Base-by-base conservation (phyloP, 345 rosid genomes). In the Arabidopsis suecica region DNA sequence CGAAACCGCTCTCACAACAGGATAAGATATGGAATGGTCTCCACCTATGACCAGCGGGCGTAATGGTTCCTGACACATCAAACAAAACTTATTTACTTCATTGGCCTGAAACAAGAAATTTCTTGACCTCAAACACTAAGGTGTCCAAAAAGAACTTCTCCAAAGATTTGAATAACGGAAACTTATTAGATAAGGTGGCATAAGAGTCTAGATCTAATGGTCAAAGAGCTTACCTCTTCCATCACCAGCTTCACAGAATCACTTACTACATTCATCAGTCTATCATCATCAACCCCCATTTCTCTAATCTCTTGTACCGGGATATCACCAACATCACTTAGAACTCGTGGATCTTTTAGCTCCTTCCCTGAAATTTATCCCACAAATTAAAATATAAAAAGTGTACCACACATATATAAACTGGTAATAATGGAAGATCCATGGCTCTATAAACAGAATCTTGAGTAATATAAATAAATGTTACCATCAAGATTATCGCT, bases 221-320 rank as follows among this genome's bases (percentile, higher is more conserved):
- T 62, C 1, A 54, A 36, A 38, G 2, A 54, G 47, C 41, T 71
- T 41, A 89, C 98, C 91, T 93, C 85, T 83, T 88, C 94, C 97
- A 93, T 91, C 34, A 91, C 96, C 48, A 86, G 81, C 83, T 91
- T 91, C 68, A 93, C 94, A 22, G 97, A 93, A 32, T 91, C 88
- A 36, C 93, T 82, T 13, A 93, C 85, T 73, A 91, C 98, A 60
- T 81, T 84, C 98, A 91, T 93, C 65, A 93, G 72, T 72, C 96
- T 84, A 62, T 91, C 97, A 84, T 91, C 98, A 77, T 91, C 90
- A 23, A 91, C 98, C n/a, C 89, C 94, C 82, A 87, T 89, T 79
- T 93, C 98, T 73, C 97, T 90, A 76, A 93, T 93, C 79, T 93
- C 98, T 80, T 93, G 98, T 57, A 93, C 93, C 2, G 98, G 98